Conservation (phyloP, 2,329 filamentous ascomycete species). For the Harringtonia lauricola region DNA sequence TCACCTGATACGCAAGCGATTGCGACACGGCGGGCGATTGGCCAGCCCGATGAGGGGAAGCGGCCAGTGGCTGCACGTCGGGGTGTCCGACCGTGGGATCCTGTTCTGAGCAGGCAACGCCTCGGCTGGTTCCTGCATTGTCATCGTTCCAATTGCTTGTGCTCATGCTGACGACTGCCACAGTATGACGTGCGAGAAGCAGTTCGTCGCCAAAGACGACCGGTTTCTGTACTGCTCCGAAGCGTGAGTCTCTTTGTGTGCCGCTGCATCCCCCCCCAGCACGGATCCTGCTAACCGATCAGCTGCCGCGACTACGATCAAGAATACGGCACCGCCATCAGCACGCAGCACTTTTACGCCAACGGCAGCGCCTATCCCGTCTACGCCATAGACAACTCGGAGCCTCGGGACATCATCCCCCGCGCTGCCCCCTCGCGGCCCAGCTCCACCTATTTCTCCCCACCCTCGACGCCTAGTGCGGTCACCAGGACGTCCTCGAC, state of each 20-base stretch:
- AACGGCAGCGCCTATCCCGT: constrained; percentile 23
- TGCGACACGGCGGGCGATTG: constrained; percentile 9
- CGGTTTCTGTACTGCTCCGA: constrained; percentile 53
- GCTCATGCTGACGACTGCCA: neutral
- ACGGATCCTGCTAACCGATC: neutral
- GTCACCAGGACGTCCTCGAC: constrained; percentile 28
- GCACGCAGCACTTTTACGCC: constrained; percentile 10
- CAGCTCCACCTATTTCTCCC: constrained; percentile 42
- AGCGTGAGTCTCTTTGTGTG: constrained; percentile 45
- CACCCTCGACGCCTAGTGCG: constrained; percentile 40
- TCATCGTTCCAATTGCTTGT: neutral
- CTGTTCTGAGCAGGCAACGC: neutral
- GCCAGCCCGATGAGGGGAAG: constrained; percentile 12
- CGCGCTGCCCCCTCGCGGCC: constrained; percentile 52
- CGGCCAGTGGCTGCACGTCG: constrained; percentile 2
- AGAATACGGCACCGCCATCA: constrained; percentile 16
- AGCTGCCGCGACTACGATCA: constrained; percentile 47
- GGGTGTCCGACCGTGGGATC: neutral
- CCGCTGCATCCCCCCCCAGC: neutral
- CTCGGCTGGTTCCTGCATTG: constrained; percentile 8
- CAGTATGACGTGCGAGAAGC: constrained; percentile 58
- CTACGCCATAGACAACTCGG: constrained; percentile 33
- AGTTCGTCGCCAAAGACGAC: constrained; percentile 48
- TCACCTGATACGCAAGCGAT: constrained; percentile 21
- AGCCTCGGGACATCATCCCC: constrained; percentile 52